These are phyloP conservation scores for Leptomonas pyrrhocoris DNA, from an alignment of 208 protist species.

Conservation along the genomic window DNA sequence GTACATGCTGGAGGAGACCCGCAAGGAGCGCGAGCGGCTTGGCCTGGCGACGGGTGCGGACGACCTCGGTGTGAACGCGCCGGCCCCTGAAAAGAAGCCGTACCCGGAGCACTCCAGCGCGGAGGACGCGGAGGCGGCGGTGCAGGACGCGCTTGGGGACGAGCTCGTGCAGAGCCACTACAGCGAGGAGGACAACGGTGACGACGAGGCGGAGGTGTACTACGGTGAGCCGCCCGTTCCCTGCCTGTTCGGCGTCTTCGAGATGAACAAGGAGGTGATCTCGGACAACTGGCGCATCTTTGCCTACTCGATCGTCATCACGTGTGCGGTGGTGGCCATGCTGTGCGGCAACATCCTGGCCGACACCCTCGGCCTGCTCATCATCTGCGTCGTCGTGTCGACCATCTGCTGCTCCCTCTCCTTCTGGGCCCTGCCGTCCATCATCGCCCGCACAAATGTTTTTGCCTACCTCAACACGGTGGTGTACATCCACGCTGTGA, in stretches of 20 bases:
- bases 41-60: constrained; percentile 11
- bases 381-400: constrained; percentile 41
- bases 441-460: constrained; percentile 70
- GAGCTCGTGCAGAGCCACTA: constrained; percentile 15
- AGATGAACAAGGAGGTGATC: constrained; percentile 68
- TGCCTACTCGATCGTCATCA: constrained; percentile 59
- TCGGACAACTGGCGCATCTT: constrained; percentile 50
- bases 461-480: constrained; percentile 52
- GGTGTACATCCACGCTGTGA: constrained; percentile 48
- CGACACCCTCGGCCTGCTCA: constrained; percentile 39
- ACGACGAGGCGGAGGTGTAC: constrained; percentile 10
- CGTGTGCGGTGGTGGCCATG: constrained; percentile 45
- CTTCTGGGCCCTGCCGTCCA: constrained; percentile 59
- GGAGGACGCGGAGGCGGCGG: constrained; percentile 11
- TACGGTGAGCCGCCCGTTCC: constrained; percentile 24
- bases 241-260: constrained; percentile 47
- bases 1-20: constrained; percentile 32
- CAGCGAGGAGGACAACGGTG: neutral
- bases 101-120: constrained; percentile 17
- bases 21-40: constrained; percentile 35
- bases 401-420: constrained; percentile 39
- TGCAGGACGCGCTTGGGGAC: constrained; percentile 4
- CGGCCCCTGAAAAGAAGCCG: constrained; percentile 1
- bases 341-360: constrained; percentile 45
- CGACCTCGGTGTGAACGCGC: neutral